Conservation (phyloP, 78 protist genomes). For the Speleostelium caveatum region DNA sequence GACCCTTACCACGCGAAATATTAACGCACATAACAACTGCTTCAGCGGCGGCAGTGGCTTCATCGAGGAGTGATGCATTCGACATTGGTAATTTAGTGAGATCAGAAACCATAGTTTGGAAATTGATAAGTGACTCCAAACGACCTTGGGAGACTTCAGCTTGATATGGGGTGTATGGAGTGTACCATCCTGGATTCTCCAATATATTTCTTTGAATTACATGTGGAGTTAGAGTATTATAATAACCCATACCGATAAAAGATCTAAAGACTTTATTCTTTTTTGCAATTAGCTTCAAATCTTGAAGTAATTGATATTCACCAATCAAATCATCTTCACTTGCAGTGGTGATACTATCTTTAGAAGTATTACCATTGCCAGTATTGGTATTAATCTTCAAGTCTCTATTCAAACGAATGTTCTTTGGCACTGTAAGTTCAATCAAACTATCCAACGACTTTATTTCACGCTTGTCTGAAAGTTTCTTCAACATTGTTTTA, state of each 20-base stretch:
- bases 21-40: conserved; percentile 93
- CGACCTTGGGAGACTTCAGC: conserved; percentile 98
- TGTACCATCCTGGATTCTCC: conserved; percentile 99
- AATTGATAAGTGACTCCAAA: conserved; percentile 97
- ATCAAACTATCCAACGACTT: conserved; percentile 85
- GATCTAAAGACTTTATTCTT: conserved; percentile 60
- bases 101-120: conserved; percentile 96
- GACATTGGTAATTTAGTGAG: conserved; percentile 92
- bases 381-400: conserved; percentile 29
- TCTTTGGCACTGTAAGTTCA: conserved; percentile 83
- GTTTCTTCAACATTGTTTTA: conserved; percentile 73
- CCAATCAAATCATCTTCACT: conserved; percentile 20
- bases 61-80: conserved; percentile 97
- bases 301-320: conserved; percentile 38
- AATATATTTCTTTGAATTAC: conserved; percentile 96
- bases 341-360: no score
- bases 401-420: conserved; percentile 46
- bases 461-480: conserved; percentile 12
- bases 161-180: conserved; percentile 99
- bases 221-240: conserved; percentile 89
- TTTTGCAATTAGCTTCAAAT: conserved; percentile 2
- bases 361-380: neutral
- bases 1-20: conserved; percentile 50
- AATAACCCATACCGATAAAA: conserved; percentile 89
- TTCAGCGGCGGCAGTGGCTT: conserved; percentile 97